Evolutionary conservation across 306 rosid genomes (phyloP), one percentile per base, ranked within the genome.

Genomic region (Astragalus membranaceus): DNA sequence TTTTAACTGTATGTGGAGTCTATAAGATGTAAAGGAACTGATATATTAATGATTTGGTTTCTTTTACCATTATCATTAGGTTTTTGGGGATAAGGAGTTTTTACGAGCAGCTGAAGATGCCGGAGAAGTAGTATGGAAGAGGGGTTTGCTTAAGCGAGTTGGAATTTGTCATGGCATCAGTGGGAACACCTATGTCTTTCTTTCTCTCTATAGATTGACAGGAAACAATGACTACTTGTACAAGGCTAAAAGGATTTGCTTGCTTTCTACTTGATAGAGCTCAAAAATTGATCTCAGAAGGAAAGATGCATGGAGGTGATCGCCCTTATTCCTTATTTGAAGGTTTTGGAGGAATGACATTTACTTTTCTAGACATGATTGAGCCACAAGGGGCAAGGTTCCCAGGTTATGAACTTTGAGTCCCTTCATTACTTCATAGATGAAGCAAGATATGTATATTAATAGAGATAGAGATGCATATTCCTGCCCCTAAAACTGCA

Each of bases 101-200:
- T 47, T 73, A 72, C 89, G 82, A 82, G 96, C 92, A 4, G 96
- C 98, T 46, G 51, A 37, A 66, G 89, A 88, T 53, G 89, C 89
- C 26, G 95, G 91, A 48, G 87, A 89, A 47, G 91, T 89, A 63
- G 86, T 86, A 41, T 92, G 96, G 96, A 79, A 72, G 9, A 80
- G 87, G 60, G 98, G 96, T 77, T 70, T 92, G 55, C 95, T 92
- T 26, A 92, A 83, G 83, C 85, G 90, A 78, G 90, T 89, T 26
- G 96, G 98, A 41, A 64, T 92, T 10, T 92, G 96, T 26, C 98
- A 92, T 43, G 98, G 98, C 62, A 68, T 89, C 67, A 86, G 96
- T 37, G 92, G 98, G 64, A 92, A 92, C 75, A 72, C 95, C 47
- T 86, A 85, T 29, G 87, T 92, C 73, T 92, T 89, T 80, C 92